Evolutionary conservation across 805 yeast genomes (phyloP), one percentile per base, ranked within the genome.

Genomic region (Kregervanrija delftensis): DNA sequence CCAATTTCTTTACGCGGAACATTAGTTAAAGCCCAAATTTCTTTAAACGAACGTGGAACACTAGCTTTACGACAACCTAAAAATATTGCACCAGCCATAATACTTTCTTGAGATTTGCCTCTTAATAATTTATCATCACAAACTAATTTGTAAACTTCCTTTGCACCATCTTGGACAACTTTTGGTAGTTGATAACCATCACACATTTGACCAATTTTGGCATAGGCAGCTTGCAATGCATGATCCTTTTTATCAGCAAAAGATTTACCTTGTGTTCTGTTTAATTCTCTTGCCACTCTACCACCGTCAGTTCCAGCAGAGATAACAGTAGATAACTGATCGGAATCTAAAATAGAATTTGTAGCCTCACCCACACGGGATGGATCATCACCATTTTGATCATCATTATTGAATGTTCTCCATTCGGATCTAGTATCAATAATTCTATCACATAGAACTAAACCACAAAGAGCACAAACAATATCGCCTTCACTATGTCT

Each of bases 281-380:
- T 88, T 59, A 91, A 74, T 52, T 91, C 98, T 49, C 96, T 73
- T n/a, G 96, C 95, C 3, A 79, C 76, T 49, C 81, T 77, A n/a
- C 83, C 76, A 50, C 90, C 95, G 37, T 88, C 95, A 34, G 87
- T 86, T 14, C 84, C 89, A 47, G 82, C 81, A 28, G 96, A 86
- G 49, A 93, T 93, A 72, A 90, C 82, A 4, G 99, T 91, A 12
- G 95, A 87, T 45, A 91, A 79, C 64, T 90, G 95, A 55, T 86
- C 91, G 15, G 95, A 85, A 59, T 90, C 97, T 54, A 93, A 73
- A 44, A 90, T 69, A 9, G 97, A 96, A 61, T 90, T 90, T 13
- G 89, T 82, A 5, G 97, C 97, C 61, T 90, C 97, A 65, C 99
- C 99, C 51, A 91, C 99, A 86, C 99, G 98, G 53, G 93, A 83